Evolutionary conservation across 352 stramenopile species (phyloP), one percentile per base, ranked within the genome.

Genomic region (Proteromonas lacertae): DNA sequence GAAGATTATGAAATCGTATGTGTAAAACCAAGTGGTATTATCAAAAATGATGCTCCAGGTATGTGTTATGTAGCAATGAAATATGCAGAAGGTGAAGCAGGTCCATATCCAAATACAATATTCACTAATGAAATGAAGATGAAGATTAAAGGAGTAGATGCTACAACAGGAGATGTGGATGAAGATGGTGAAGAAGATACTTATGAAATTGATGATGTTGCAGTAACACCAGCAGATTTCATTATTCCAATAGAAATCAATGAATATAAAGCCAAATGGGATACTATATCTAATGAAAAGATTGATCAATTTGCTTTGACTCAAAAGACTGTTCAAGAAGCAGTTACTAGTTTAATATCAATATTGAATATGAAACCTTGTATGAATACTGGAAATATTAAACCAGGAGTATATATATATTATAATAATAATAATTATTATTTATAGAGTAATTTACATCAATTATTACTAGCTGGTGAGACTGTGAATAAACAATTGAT

Each of bases 341-440:
- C 76, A 16, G 66, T 93, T n/a, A 58, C 63, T 0, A 71, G 70
- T 22, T 68, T 96, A 29, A 83, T 92, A 28, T 69, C 90, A 28
- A 91, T 88, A 46, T 59, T 94, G 35, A 79, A 79, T 29, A 93
- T 96, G 83, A 69, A 90, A 55, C 59, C 80, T 7, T 93, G 79
- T 46, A 77, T 92, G 49, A 82, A 81, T 47, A 92, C 78, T 18
- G 42, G 8, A n/a, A n/a, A n/a, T n/a, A n/a, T n/a, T n/a, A n/a
- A n/a, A n/a, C n/a, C n/a, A n/a, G n/a, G n/a, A n/a, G 48, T 10
- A 63, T 61, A 24, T 66, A 67, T 37, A 60, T 61, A n/a, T 69
- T 70, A 41, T 59, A 5, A 9, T 23, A 24, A 17, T 36, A 36
- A 19, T 9, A 36, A 40, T 40, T 40, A 36, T 32, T 36, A 42